These are phyloP conservation scores for Saturnispora gosingensis DNA, from an alignment of 805 yeast species.

Conservation along the genomic window DNA sequence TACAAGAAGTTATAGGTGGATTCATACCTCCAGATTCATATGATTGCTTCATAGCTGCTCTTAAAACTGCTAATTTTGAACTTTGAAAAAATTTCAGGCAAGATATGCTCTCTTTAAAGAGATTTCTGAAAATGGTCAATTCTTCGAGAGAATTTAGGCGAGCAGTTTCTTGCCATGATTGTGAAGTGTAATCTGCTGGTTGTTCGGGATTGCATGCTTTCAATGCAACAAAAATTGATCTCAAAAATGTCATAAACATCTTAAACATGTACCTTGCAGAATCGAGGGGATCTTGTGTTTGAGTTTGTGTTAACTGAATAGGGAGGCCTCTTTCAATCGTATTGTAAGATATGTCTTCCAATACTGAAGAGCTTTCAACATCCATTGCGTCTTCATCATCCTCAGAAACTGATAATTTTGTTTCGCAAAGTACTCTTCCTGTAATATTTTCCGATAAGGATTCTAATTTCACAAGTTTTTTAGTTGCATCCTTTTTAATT, in stretches of 20 bases:
- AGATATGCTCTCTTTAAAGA: conserved; percentile 76
- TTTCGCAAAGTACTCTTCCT: conserved; percentile 17
- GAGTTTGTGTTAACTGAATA: conserved; percentile 44
- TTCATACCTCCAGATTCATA: conserved; percentile 74
- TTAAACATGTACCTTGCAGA: conserved; percentile 85
- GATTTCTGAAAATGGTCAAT: conserved; percentile 59
- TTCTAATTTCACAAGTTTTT: conserved; percentile 31
- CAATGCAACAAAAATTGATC: conserved; percentile 81
- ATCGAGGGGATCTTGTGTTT: conserved; percentile 60
- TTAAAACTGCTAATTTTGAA: conserved; percentile 37
- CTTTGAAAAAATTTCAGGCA: conserved; percentile 71
- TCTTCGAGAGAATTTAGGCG: conserved; percentile 80
- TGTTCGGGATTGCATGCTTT: conserved; percentile 87
- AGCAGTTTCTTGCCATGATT: conserved; percentile 78
- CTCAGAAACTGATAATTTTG: conserved; percentile 6
- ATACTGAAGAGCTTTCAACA: conserved; percentile 10
- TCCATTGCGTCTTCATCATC: conserved; percentile 10
- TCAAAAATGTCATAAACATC: conserved; percentile 80
- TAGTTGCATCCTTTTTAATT: conserved; percentile 34
- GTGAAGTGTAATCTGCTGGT: conserved; percentile 39
- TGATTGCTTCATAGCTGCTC: conserved; percentile 26
- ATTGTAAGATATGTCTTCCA: conserved; percentile 28
- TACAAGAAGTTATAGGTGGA: conserved; percentile 76
- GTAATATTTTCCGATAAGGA: conserved; percentile 31
- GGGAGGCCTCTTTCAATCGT: conserved; percentile 46